Conservation (phyloP, 371 early-diverging fungal species). For the Mortierella sp. region DNA sequence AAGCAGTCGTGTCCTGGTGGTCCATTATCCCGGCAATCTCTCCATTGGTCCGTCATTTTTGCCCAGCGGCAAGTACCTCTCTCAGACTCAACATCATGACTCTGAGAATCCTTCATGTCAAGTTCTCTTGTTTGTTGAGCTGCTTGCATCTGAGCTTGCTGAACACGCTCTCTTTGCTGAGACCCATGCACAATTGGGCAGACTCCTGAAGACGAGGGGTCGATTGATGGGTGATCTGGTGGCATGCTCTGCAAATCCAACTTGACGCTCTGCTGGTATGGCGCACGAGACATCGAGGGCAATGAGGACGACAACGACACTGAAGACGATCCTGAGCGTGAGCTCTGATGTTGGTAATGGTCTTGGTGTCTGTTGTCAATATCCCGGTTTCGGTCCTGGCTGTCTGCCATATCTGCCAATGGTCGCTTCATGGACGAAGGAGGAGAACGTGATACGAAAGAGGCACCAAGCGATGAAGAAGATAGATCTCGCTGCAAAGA, state of each 20-base stretch:
- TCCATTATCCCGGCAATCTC: constrained; percentile 20
- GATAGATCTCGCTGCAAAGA: constrained; percentile 46
- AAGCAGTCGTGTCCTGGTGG: constrained; percentile 28
- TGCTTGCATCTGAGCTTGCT: constrained; percentile 17
- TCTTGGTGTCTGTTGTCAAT: constrained; percentile 54
- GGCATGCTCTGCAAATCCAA: constrained; percentile 49
- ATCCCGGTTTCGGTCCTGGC: constrained; percentile 48
- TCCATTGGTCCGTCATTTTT: constrained; percentile 41
- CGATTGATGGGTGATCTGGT: constrained; percentile 51
- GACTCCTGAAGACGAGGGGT: constrained; percentile 38
- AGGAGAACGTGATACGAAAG: constrained; percentile 43
- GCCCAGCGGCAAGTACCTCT: constrained; percentile 35
- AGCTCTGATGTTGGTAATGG: constrained; percentile 37
- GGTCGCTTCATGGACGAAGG: constrained; percentile 52
- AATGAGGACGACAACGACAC: constrained; percentile 17
- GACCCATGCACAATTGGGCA: constrained; percentile 53
- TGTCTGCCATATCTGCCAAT: constrained; percentile 53
- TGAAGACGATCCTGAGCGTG: constrained; percentile 7
- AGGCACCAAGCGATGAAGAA: constrained; percentile 44
- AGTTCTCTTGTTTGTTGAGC: constrained; percentile 4
- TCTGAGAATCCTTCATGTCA: constrained; percentile 16
- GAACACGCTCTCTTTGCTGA: constrained; percentile 36
- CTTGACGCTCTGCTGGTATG: constrained; percentile 22
- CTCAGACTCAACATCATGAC: background rate
- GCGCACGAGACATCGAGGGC: constrained; percentile 1